A percentile compares a stretch with the other conserved stretches of the same genome.
phyloP scores from a whole-genome alignment of 495 filamentous ascomycete genomes.

The Cetradonia linearis region DNA sequence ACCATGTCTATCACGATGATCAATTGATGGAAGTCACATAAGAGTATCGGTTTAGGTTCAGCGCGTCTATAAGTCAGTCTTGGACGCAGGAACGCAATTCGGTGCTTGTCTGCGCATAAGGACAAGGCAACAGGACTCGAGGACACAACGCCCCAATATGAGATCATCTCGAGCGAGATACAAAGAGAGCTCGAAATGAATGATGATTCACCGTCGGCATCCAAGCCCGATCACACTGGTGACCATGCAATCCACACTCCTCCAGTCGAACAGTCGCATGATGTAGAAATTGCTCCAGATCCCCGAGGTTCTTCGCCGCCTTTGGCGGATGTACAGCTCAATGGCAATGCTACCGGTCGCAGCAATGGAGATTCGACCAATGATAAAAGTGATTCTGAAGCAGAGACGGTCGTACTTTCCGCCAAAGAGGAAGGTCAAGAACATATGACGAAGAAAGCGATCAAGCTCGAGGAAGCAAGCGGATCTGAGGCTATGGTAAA shows the following conservation, averaged over 20 bases:
- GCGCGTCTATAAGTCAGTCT: constrained; percentile 7
- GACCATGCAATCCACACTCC: not conserved
- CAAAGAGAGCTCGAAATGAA: constrained; percentile 14
- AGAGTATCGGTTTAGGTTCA: not conserved
- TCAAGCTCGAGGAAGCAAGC: constrained; percentile 60
- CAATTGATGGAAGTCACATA: not conserved
- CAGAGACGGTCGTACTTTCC: constrained; percentile 69
- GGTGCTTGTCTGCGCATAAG: constrained; percentile 17
- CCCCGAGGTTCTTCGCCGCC: not conserved
- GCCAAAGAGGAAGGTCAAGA: constrained; percentile 61
- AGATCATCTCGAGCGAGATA: constrained; percentile 12
- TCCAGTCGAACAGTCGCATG: constrained; percentile 4
- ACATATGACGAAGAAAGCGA: constrained; percentile 55
- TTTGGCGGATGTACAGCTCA: constrained; percentile 2
- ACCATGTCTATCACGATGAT: not conserved
- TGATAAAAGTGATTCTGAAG: constrained; percentile 60
- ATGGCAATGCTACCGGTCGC: constrained; percentile 1
- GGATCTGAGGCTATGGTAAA: constrained; percentile 20
- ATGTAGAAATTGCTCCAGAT: constrained; percentile 1
- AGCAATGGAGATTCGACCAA: constrained; percentile 16
- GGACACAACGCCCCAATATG: constrained; percentile 18
- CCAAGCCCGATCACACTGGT: constrained; percentile 9
- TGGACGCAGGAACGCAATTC: constrained; percentile 1
- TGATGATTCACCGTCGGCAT: constrained; percentile 12
- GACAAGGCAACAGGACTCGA: constrained; percentile 17